Base-by-base conservation (phyloP, 345 rosid species). In the Schrenkiella parvula region DNA sequence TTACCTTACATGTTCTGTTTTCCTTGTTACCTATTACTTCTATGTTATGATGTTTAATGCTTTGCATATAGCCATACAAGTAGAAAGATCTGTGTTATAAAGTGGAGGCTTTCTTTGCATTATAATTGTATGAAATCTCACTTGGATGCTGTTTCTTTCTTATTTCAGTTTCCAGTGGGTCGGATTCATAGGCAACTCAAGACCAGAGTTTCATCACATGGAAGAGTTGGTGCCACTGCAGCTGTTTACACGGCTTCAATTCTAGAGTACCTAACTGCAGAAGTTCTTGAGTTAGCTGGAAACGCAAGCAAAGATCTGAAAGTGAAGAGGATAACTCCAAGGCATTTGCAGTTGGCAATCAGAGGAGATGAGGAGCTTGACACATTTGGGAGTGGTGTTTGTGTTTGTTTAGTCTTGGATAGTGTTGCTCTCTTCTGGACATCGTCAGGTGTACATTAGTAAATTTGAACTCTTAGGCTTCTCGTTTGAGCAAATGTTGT, bases 221-320 rank as follows among this genome's bases (percentile, higher is more conserved):
- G 95, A 31, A 75, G 95, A 4, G 95, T 88, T 11, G 95, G 95
- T 14, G 91, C 91, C n/a, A 88, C 89, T 12, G 95, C 95, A n/a
- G 91, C 95, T 18, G 91, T 88, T 3, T 88, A 88, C 84, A 66
- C 83, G 35, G 95, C 91, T 31, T 86, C 95, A 2, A 88, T 88
- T 61, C 88, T 88, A 0, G 95, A 88, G 66, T 88, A 86, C 64
- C 78, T 88, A 59, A 88, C 95, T 25, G 95, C 95, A 2, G 95
- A 88, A 74, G 91, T 88, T 75, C 89, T 88, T 14, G 95, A 88
- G 76, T 66, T 86, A 19, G 91, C 95, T 26, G 91, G 95, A 15
- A 88, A 88, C 1, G 91, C 91, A 0, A 88, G 95, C 82, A 88
- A 88, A 68, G 93, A 88, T 79, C 83, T 88, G 79, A 86, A 88